These are phyloP conservation scores for Eutrema japonicum DNA, from an alignment of 345 rosid genomes.

Conservation along the genomic window DNA sequence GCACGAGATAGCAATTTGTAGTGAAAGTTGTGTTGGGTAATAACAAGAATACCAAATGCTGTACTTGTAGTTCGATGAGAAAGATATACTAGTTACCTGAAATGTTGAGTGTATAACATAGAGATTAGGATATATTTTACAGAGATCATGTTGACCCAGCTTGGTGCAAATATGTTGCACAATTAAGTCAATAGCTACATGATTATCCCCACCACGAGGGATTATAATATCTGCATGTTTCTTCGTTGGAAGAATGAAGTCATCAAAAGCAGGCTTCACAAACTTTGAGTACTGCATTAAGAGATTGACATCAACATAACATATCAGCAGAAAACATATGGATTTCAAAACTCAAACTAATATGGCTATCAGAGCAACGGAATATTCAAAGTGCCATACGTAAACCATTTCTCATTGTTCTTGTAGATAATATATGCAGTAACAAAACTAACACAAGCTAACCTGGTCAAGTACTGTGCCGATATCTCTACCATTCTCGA, in stretches of 20 bases:
- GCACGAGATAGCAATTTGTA: slow-evolving; percentile 38
- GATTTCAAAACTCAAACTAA: neutral
- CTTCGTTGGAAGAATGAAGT: slow-evolving; percentile 99
- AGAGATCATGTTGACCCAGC: slow-evolving; percentile 97
- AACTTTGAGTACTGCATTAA: slow-evolving; percentile 95
- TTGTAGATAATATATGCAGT: slow-evolving; percentile 14
- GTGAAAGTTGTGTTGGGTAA: slow-evolving; percentile 17
- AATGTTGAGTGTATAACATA: slow-evolving; percentile 95
- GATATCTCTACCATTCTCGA: slow-evolving; percentile 85
- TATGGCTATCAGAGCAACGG: slow-evolving; percentile 8
- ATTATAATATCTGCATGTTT: slow-evolving; percentile 97
- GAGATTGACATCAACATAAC: slow-evolving; percentile 5
- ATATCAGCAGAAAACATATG: slow-evolving; percentile 2
- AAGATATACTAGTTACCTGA: slow-evolving; percentile 61
- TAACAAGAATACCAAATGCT: neutral
- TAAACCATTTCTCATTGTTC: slow-evolving; percentile 6
- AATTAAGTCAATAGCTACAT: slow-evolving; percentile 95
- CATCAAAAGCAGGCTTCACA: slow-evolving; percentile 99
- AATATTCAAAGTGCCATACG: neutral
- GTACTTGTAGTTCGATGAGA: slow-evolving; percentile 24
- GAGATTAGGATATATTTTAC: slow-evolving; percentile 96
- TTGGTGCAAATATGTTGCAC: slow-evolving; percentile 97
- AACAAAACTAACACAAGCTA: slow-evolving; percentile 25
- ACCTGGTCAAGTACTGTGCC: slow-evolving; percentile 96
- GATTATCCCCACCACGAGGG: slow-evolving; percentile 99